Evolutionary conservation across 192 early-diverging fungal genomes (phyloP).

Genomic region (Pecoramyces ruminantium): DNA sequence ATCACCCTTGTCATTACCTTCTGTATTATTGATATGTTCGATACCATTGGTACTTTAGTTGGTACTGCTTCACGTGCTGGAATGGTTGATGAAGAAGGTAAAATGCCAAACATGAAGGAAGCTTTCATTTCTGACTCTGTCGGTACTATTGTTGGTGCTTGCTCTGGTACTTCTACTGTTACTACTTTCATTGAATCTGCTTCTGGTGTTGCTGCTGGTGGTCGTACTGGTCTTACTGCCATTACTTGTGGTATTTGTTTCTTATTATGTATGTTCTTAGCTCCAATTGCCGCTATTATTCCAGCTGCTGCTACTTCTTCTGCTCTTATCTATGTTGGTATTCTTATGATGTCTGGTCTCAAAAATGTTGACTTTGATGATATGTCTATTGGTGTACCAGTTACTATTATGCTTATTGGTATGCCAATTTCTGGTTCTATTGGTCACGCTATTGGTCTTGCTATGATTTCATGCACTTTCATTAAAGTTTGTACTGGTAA

Average conservation of each 20-base stretch:
- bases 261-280: constrained; percentile 63
- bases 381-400: background rate
- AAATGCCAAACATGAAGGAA: constrained; percentile 58
- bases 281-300: constrained; percentile 68
- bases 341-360: constrained; percentile 47
- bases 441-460: background rate
- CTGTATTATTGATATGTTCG: constrained; percentile 59
- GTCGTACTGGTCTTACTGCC: constrained; percentile 56
- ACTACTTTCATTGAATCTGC: constrained; percentile 71
- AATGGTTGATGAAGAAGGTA: constrained; percentile 63
- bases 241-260: constrained; percentile 49
- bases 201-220: constrained; percentile 67
- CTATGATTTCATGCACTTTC: background rate
- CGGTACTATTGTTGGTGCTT: constrained; percentile 44
- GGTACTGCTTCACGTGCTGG: constrained; percentile 58
- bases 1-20: background rate
- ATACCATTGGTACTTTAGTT: constrained; percentile 60
- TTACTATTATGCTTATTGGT: background rate
- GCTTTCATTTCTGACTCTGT: constrained; percentile 61
- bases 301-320: constrained; percentile 75
- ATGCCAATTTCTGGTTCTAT: background rate
- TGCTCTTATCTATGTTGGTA: constrained; percentile 60
- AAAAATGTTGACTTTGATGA: background rate
- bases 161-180: constrained; percentile 54
- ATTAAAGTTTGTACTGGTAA: background rate